Evolutionary conservation across 2,329 filamentous ascomycete species (phyloP).

Genomic region (Hypoxylon sp.): DNA sequence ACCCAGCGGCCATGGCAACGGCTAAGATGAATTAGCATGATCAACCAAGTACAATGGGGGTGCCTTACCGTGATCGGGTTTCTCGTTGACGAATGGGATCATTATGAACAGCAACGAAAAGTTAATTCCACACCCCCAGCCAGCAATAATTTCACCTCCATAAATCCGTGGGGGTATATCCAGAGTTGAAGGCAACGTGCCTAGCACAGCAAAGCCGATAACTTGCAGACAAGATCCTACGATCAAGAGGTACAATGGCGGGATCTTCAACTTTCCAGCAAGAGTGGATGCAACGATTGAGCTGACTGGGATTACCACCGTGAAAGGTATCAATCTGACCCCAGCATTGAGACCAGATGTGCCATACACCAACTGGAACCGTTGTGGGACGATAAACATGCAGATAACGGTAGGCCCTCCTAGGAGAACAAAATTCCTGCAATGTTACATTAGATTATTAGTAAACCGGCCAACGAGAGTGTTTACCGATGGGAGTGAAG

Average conservation of each 20-base stretch:
- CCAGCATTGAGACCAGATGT: conserved; percentile 41
- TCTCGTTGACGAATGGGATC: conserved; percentile 28
- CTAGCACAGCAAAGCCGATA: conserved; percentile 38
- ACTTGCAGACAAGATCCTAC: conserved; percentile 34
- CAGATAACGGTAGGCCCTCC: conserved; percentile 32
- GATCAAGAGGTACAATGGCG: conserved; percentile 35
- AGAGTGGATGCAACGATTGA: conserved; percentile 18
- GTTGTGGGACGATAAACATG: conserved; percentile 42
- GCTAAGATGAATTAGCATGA: conserved; percentile 28
- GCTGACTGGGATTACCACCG: conserved; percentile 29
- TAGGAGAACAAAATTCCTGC: conserved; percentile 27
- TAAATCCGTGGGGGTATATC: conserved; percentile 32
- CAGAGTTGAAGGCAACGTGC: conserved; percentile 14
- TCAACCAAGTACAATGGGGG: neutral
- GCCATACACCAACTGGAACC: conserved; percentile 45
- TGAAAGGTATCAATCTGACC: conserved; percentile 43
- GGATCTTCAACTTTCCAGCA: conserved; percentile 34
- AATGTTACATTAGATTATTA: neutral
- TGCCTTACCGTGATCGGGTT: conserved; percentile 41
- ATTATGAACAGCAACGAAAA: conserved; percentile 34
- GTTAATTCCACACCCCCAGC: conserved; percentile 40
- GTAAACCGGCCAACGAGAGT: neutral
- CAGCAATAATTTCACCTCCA: conserved; percentile 38
- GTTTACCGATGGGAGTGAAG: neutral
- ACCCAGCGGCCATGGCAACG: conserved; percentile 42